A percentile compares a stretch with the other conserved stretches of the same genome.
Conservation (phyloP, 129 eudicot species). For the Kitagawia praeruptora region DNA sequence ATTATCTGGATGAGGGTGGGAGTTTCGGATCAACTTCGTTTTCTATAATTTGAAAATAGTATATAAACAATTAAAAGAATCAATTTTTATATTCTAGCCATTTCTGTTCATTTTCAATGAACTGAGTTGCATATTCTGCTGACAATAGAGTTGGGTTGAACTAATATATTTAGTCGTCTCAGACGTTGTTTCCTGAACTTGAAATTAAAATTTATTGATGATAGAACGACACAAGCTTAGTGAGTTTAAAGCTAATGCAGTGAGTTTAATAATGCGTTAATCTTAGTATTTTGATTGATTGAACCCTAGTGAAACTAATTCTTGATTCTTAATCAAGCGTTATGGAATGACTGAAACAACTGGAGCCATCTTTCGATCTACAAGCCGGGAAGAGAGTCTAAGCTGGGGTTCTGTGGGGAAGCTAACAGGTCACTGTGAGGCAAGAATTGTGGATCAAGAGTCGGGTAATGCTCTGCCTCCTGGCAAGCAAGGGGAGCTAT, state of each 20-base stretch:
- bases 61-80: no score
- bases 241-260: not conserved
- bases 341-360: slow-evolving; percentile 38
- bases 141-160: no score
- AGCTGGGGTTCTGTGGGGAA: slow-evolving; percentile 27
- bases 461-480: slow-evolving; percentile 30
- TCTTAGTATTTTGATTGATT: not conserved
- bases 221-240: no score
- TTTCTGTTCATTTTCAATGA: no score
- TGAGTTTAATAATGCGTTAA: not conserved
- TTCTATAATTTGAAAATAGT: no score
- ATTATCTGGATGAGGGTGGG: no score
- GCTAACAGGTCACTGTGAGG: slow-evolving; percentile 9
- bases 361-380: slow-evolving; percentile 16
- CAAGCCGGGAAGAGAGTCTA: slow-evolving; percentile 15
- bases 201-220: no score
- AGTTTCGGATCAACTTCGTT: no score
- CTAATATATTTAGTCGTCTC: no score
- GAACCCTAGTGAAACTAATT: not conserved
- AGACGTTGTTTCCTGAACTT: no score
- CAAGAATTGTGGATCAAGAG: slow-evolving; percentile 30
- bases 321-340: slow-evolving; percentile 11
- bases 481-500: slow-evolving; percentile 28
- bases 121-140: no score
- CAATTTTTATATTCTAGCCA: no score